Percentiles rank a stretch among this genome's conserved stretches.
Evolutionary conservation across 805 yeast genomes (phyloP).

Genomic region (Myxozyma nipponensis): DNA sequence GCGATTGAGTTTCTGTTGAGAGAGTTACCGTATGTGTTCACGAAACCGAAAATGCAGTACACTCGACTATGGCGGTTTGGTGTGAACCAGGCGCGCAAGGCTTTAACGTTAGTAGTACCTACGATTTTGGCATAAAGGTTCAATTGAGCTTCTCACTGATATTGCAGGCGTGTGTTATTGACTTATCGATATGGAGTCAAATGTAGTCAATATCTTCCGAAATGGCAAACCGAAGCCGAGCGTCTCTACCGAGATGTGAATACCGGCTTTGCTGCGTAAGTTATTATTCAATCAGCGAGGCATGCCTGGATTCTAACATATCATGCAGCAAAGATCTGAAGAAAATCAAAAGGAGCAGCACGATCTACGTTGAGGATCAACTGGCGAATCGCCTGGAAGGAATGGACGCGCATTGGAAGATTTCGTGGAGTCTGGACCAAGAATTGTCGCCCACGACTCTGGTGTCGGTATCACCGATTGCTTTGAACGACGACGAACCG

Average conservation of each 20-base stretch:
- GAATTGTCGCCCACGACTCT: slow-evolving; percentile 10
- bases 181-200: not conserved
- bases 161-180: not conserved
- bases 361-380: slow-evolving; percentile 17
- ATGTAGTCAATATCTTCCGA: not conserved
- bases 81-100: not conserved
- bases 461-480: slow-evolving; percentile 12
- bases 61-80: not conserved
- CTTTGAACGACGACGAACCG: slow-evolving; percentile 12
- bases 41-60: not conserved
- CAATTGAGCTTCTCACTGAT: no score
- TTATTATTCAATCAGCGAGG: not conserved
- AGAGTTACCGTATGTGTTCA: not conserved
- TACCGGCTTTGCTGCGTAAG: slow-evolving; percentile 22
- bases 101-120: not conserved
- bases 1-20: not conserved
- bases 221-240: slow-evolving; percentile 11
- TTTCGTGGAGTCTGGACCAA: slow-evolving; percentile 13
- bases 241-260: slow-evolving; percentile 12
- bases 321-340: not conserved
- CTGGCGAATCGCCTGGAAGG: slow-evolving; percentile 17
- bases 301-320: not conserved
- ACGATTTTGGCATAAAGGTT: no score
- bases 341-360: slow-evolving; percentile 3
- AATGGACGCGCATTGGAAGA: slow-evolving; percentile 19